Percentiles rank a stretch among this genome's conserved stretches.
Evolutionary conservation across 2,329 filamentous ascomycete genomes (phyloP).

Genomic region (Stemphylium vesicarium): DNA sequence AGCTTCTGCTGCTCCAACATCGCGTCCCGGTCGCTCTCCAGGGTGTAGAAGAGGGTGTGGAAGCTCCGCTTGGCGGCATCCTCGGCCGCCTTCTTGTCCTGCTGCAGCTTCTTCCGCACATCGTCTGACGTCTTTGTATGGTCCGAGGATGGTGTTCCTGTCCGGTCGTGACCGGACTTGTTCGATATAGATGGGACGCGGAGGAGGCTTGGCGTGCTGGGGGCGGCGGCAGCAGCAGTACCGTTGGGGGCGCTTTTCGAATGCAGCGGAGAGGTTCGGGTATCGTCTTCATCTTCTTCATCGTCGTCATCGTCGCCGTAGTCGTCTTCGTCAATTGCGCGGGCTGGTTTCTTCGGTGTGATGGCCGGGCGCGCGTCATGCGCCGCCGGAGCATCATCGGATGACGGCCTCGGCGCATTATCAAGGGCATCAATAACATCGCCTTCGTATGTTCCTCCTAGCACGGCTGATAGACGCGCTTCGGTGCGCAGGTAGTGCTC

Average conservation of each 20-base stretch:
- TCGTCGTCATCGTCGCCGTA: slow-evolving; percentile 80
- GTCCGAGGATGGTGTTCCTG: slow-evolving; percentile 60
- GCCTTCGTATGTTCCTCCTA: slow-evolving; percentile 56
- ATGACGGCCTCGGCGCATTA: slow-evolving; percentile 28
- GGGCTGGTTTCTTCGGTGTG: slow-evolving; percentile 74
- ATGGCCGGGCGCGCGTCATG: slow-evolving; percentile 55
- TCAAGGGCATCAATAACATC: slow-evolving; percentile 35
- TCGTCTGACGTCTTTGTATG: slow-evolving; percentile 78
- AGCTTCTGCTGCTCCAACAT: slow-evolving; percentile 98
- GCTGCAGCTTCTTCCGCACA: slow-evolving; percentile 89
- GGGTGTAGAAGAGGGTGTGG: slow-evolving; percentile 90
- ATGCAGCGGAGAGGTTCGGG: slow-evolving; percentile 57
- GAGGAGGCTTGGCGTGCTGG: slow-evolving; percentile 65
- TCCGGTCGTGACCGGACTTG: slow-evolving; percentile 66
- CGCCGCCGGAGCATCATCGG: slow-evolving; percentile 44
- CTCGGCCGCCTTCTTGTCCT: slow-evolving; percentile 88
- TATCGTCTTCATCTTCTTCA: slow-evolving; percentile 54
- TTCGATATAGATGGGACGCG: slow-evolving; percentile 72
- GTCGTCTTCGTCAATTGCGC: slow-evolving; percentile 82
- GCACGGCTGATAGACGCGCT: slow-evolving; percentile 77
- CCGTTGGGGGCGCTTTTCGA: slow-evolving; percentile 60
- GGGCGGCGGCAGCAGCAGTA: slow-evolving; percentile 60
- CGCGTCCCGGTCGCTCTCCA: slow-evolving; percentile 92
- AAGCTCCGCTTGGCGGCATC: slow-evolving; percentile 90
- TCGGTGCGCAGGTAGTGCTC: slow-evolving; percentile 80